Conservation (phyloP, 176 grass and related monocot species). For the Aegilops umbellulata region DNA sequence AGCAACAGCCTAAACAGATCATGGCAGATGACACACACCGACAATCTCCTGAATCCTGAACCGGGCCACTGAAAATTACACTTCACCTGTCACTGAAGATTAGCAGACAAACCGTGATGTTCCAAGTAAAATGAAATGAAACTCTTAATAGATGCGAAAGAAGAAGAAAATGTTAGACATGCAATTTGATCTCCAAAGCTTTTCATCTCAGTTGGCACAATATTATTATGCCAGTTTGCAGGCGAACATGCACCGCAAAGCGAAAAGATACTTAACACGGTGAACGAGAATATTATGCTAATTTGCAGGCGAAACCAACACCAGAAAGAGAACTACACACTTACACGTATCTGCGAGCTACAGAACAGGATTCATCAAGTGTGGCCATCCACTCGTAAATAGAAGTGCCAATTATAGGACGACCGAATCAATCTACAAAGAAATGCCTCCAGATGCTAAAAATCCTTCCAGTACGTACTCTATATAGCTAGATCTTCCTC, state of each 20-base stretch:
- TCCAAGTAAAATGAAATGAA: neutral
- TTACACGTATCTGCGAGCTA: constrained; percentile 26
- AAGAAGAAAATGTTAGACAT: constrained; percentile 5
- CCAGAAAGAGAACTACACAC: constrained; percentile 12
- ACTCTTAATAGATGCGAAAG: neutral
- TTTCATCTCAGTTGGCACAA: neutral
- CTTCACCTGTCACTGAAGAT: constrained; percentile 17
- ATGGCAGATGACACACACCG: constrained; percentile 13
- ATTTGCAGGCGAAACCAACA: constrained; percentile 9
- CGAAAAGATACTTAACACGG: neutral
- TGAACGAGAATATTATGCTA: neutral
- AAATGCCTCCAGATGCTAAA: constrained; percentile 28
- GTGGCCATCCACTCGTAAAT: constrained; percentile 5
- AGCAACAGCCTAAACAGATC: constrained; percentile 12
- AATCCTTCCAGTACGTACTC: constrained; percentile 16
- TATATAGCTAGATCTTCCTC: constrained; percentile 14
- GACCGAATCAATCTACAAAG: constrained; percentile 36
- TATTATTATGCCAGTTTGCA: constrained; percentile 11
- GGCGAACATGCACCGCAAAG: neutral
- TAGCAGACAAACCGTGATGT: constrained; percentile 11
- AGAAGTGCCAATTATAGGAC: constrained; percentile 8
- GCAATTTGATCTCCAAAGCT: neutral
- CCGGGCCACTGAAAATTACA: constrained; percentile 2
- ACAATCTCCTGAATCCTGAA: constrained; percentile 19
- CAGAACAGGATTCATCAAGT: constrained; percentile 15